These are phyloP conservation scores for Leccinum aurantiacum DNA, from an alignment of 768 basidiomycete genomes.

Conservation along the genomic window DNA sequence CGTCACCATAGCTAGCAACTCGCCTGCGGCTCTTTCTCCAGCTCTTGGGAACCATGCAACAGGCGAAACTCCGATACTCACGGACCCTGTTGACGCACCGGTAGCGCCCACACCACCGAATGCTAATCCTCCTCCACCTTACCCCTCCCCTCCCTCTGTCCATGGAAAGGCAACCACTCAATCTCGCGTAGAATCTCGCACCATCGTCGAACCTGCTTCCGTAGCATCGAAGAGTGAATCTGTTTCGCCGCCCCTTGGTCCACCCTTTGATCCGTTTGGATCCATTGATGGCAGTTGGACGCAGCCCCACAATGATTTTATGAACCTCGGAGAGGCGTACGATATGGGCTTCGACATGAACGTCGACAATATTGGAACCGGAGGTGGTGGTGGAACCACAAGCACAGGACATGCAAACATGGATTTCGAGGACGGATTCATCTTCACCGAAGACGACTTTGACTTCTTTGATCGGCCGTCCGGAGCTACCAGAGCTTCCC, in stretches of 20 bases:
- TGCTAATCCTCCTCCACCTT: slow-evolving; percentile 34
- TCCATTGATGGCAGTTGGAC: slow-evolving; percentile 42
- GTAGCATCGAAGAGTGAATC: slow-evolving; percentile 17
- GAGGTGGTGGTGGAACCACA: slow-evolving; percentile 25
- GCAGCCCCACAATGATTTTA: slow-evolving; percentile 35
- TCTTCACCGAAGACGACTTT: slow-evolving; percentile 80
- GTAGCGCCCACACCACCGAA: neutral
- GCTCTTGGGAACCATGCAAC: slow-evolving; percentile 9
- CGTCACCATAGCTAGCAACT: slow-evolving; percentile 8
- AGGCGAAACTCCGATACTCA: slow-evolving; percentile 23
- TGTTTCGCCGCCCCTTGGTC: slow-evolving; percentile 20
- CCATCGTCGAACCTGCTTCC: slow-evolving; percentile 16
- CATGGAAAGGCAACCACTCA: slow-evolving; percentile 24
- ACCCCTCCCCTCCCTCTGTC: slow-evolving; percentile 63
- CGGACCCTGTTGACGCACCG: slow-evolving; percentile 15
- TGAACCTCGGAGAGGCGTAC: slow-evolving; percentile 37
- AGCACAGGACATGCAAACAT: slow-evolving; percentile 33
- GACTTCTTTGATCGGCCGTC: slow-evolving; percentile 77
- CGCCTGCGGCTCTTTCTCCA: slow-evolving; percentile 19
- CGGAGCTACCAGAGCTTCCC: slow-evolving; percentile 21
- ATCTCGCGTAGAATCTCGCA: slow-evolving; percentile 23
- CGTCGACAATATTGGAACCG: slow-evolving; percentile 36
- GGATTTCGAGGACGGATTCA: slow-evolving; percentile 61
- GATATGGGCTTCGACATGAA: slow-evolving; percentile 53
- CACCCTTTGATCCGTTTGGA: slow-evolving; percentile 45